phyloP scores from a whole-genome alignment of 352 stramenopile genomes.

The Pythium guiyangense region DNA sequence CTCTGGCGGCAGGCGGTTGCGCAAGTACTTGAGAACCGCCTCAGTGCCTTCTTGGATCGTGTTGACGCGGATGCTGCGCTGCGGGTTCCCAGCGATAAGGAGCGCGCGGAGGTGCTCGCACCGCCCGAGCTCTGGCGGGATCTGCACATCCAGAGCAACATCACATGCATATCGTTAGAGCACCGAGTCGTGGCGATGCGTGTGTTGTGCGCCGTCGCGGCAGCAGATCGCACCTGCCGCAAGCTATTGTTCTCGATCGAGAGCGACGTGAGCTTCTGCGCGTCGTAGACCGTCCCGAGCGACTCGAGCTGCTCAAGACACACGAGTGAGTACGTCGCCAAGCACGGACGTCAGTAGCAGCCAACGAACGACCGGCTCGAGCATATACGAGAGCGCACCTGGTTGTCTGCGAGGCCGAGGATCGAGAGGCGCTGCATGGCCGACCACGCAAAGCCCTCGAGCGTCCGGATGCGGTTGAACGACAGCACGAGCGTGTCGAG shows the following conservation, averaged over 20 bases:
- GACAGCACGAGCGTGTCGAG: slow-evolving; percentile 69
- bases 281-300: slow-evolving; percentile 54
- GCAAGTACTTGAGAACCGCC: slow-evolving; percentile 68
- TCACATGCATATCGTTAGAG: no score
- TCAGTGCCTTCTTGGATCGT: slow-evolving; percentile 68
- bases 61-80: slow-evolving; percentile 59
- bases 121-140: slow-evolving; percentile 55
- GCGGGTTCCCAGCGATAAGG: slow-evolving; percentile 67
- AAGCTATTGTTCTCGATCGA: slow-evolving; percentile 85
- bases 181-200: no score
- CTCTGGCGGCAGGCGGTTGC: slow-evolving; percentile 45
- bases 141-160: slow-evolving; percentile 25
- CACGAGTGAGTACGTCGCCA: not conserved
- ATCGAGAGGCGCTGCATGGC: slow-evolving; percentile 59
- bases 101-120: slow-evolving; percentile 57
- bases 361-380: not conserved
- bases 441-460: slow-evolving; percentile 58
- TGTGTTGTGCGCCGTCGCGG: no score
- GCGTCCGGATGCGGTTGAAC: slow-evolving; percentile 51
- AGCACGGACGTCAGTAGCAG: not conserved
- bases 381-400: slow-evolving; percentile 22
- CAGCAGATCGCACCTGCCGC: slow-evolving; percentile 31
- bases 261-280: slow-evolving; percentile 56
- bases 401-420: slow-evolving; percentile 61
- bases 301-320: slow-evolving; percentile 39